Percentiles rank a stretch among this genome's conserved stretches.
phyloP scores from a whole-genome alignment of 768 basidiomycete species.

The Pleurotus salmoneostramineus region DNA sequence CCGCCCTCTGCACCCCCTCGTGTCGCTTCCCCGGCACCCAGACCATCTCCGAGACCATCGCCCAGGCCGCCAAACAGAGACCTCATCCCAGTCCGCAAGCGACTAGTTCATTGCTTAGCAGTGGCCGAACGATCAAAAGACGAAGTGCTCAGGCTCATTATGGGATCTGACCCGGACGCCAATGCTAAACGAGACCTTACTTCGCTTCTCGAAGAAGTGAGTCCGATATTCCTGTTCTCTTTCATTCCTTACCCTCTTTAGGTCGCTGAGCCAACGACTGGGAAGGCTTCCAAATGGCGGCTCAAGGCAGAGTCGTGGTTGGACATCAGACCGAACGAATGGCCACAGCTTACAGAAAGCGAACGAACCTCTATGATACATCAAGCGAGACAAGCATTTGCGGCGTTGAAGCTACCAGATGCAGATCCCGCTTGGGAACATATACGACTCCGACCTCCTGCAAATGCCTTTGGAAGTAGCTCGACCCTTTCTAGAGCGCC shows the following conservation, averaged over 20 bases:
- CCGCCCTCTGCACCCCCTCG: conserved; percentile 19
- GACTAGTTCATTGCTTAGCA: conserved; percentile 54
- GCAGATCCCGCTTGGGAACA: conserved; percentile 63
- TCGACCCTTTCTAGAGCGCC: conserved; percentile 8
- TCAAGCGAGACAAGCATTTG: conserved; percentile 45
- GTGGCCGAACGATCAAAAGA: conserved; percentile 45
- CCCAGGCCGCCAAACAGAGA: conserved; percentile 15
- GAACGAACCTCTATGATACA: conserved; percentile 49
- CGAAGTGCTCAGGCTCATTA: conserved; percentile 43
- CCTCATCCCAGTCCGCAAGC: conserved; percentile 25
- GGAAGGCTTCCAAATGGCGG: conserved; percentile 39
- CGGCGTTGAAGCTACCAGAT: conserved; percentile 49
- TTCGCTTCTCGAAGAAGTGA: conserved; percentile 47
- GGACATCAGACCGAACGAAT: conserved; percentile 69
- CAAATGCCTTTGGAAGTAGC: conserved; percentile 4
- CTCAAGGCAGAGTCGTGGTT: conserved; percentile 59
- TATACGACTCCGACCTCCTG: conserved; percentile 27
- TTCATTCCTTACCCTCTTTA: conserved; percentile 17
- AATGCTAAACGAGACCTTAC: conserved; percentile 37
- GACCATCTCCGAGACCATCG: conserved; percentile 9
- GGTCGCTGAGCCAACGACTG: conserved; percentile 47
- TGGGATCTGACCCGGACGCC: conserved; percentile 30
- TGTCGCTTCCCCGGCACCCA: conserved; percentile 23
- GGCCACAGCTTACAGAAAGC: conserved; percentile 41
- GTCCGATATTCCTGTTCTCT: conserved; percentile 9